Conservation (phyloP, 1,284 basidiomycete species). For the Trametes versicolor region DNA sequence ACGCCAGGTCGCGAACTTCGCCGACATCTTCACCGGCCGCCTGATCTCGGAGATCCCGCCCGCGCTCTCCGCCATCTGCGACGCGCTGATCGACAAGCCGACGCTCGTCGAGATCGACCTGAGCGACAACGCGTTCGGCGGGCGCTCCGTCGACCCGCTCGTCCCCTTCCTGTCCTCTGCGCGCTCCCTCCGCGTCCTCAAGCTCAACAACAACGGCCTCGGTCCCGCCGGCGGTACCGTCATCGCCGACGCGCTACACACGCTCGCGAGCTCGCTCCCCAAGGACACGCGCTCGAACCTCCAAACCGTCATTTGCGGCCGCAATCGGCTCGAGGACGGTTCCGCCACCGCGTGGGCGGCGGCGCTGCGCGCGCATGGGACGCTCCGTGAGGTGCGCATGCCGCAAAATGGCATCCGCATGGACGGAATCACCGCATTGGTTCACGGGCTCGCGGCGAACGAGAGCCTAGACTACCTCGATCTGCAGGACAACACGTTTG, state of each 20-base stretch:
- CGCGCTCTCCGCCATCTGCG: constrained; percentile 89
- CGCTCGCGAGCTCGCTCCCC: constrained; percentile 79
- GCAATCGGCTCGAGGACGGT: constrained; percentile 95
- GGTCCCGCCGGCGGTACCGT: constrained; percentile 92
- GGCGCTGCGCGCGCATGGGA: constrained; percentile 88
- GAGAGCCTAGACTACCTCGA: constrained; percentile 82
- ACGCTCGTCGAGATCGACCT: constrained; percentile 91
- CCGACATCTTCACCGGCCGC: constrained; percentile 98
- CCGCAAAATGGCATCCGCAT: constrained; percentile 98
- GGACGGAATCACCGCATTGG: constrained; percentile 90
- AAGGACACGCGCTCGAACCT: constrained; percentile 77
- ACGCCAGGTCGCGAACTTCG: constrained; percentile 89
- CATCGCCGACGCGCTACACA: constrained; percentile 86
- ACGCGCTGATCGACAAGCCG: constrained; percentile 84
- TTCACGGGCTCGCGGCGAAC: constrained; percentile 79
- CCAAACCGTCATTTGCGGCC: constrained; percentile 89
- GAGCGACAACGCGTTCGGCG: constrained; percentile 97
- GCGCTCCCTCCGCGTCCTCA: constrained; percentile 83
- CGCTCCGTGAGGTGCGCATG: constrained; percentile 89
- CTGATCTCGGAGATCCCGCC: constrained; percentile 95
- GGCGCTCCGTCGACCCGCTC: constrained; percentile 94
- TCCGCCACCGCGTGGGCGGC: constrained; percentile 87
- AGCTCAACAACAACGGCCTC: constrained; percentile 97
- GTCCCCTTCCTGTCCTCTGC: constrained; percentile 89
- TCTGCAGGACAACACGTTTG: constrained; percentile 97